Conservation (phyloP, 805 yeast species). For the Yarrowia sp. region DNA sequence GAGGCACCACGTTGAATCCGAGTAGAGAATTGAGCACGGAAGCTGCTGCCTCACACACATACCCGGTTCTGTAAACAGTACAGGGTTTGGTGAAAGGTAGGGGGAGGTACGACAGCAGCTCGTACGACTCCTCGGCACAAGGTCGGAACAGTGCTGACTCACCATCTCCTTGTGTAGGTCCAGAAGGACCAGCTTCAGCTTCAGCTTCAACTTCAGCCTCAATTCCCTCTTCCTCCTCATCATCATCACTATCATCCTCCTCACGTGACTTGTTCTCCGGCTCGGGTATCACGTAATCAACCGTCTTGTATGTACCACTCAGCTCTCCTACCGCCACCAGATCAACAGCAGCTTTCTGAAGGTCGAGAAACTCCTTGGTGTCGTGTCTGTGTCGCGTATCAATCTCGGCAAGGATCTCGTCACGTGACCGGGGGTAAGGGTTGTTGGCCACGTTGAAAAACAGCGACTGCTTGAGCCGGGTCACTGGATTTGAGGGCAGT, state of each 20-base stretch:
- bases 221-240: background rate
- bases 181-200: background rate
- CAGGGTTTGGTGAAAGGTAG: slow-evolving; percentile 9
- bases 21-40: slow-evolving; percentile 10
- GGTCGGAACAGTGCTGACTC: background rate
- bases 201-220: background rate
- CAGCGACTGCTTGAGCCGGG: slow-evolving; percentile 5
- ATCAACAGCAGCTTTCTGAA: slow-evolving; percentile 1
- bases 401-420: background rate
- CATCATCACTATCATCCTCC: background rate
- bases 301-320: slow-evolving; percentile 14
- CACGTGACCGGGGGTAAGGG: background rate
- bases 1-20: slow-evolving; percentile 16
- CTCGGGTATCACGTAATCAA: background rate
- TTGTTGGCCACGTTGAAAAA: slow-evolving; percentile 3
- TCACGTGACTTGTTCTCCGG: background rate
- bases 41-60: slow-evolving; percentile 11
- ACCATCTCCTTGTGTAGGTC: background rate
- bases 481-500: slow-evolving; percentile 2
- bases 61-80: slow-evolving; percentile 12
- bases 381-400: slow-evolving; percentile 10
- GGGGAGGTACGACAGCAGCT: slow-evolving; percentile 1
- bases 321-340: slow-evolving; percentile 5
- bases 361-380: background rate
- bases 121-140: background rate